Conservation (phyloP, 2,329 filamentous ascomycete species). For the Oidium heveae region DNA sequence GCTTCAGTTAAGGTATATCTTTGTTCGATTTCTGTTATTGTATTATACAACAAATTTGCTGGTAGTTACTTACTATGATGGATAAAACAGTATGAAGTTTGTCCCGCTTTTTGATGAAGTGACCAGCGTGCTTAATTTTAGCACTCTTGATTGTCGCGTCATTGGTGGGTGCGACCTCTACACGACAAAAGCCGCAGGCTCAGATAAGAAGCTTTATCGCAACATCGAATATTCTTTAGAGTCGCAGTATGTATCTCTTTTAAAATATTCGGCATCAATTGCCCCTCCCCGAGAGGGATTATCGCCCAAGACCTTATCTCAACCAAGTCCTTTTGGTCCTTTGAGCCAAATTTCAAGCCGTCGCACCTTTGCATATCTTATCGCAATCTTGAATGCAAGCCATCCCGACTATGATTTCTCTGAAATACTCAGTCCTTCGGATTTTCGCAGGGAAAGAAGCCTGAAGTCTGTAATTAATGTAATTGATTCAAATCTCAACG, state of each 20-base stretch:
- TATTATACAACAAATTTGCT: no score
- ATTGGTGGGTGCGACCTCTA: constrained; percentile 89
- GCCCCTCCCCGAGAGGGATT: constrained; percentile 55
- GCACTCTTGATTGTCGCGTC: constrained; percentile 76
- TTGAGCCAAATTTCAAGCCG: constrained; percentile 72
- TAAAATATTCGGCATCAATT: constrained; percentile 66
- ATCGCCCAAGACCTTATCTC: constrained; percentile 44
- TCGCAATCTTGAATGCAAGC: constrained; percentile 86
- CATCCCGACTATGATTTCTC: constrained; percentile 97
- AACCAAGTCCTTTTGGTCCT: constrained; percentile 76
- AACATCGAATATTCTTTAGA: constrained; percentile 81
- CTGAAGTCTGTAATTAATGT: constrained; percentile 62
- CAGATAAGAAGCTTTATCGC: constrained; percentile 93
- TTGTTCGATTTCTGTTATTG: no score
- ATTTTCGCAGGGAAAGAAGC: constrained; percentile 69
- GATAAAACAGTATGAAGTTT: constrained; percentile 34
- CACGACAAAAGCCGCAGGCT: constrained; percentile 84
- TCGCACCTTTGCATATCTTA: constrained; percentile 83
- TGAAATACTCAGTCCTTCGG: constrained; percentile 62
- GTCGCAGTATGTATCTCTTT: constrained; percentile 67
- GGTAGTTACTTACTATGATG: neutral
- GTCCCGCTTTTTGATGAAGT: constrained; percentile 82
- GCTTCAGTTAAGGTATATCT: no score
- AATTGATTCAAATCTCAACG: constrained; percentile 69
- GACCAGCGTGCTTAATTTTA: constrained; percentile 82